A percentile compares a stretch with the other conserved stretches of the same genome.
Evolutionary conservation across 2,329 filamentous ascomycete genomes (phyloP).

Genomic region (Exophiala calicioides): DNA sequence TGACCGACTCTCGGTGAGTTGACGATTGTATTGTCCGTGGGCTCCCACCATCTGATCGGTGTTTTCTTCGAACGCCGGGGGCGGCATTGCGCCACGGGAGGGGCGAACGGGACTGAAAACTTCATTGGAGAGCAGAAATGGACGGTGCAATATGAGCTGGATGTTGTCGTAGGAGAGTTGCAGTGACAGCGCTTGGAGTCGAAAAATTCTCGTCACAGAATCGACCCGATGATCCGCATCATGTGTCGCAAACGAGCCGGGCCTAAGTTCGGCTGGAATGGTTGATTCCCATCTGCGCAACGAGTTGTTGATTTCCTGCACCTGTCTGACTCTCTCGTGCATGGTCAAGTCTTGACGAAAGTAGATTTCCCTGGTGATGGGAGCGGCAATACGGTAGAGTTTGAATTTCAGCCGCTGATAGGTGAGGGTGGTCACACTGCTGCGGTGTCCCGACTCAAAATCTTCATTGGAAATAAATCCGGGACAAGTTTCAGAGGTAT

Average conservation of each 20-base stretch:
- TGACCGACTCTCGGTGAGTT: too few species aligned
- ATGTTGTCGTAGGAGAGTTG: constrained; percentile 47
- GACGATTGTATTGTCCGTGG: too few species aligned
- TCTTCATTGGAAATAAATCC: constrained; percentile 7
- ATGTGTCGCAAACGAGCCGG: neutral
- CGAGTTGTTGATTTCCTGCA: constrained; percentile 6
- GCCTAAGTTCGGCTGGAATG: constrained; percentile 15
- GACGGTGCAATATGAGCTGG: constrained; percentile 45
- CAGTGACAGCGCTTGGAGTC: constrained; percentile 42
- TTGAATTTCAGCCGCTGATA: constrained; percentile 16
- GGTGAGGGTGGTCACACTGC: constrained; percentile 10
- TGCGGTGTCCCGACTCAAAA: constrained; percentile 1
- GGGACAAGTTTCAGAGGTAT: constrained; percentile 6
- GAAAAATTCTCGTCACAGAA: constrained; percentile 5
- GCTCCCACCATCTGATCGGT: too few species aligned
- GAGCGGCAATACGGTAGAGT: constrained; percentile 11
- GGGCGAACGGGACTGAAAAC: neutral
- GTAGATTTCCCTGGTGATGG: constrained; percentile 9
- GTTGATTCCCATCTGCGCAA: constrained; percentile 10
- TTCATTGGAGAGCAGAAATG: constrained; percentile 35
- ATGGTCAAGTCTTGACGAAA: neutral
- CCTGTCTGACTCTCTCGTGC: neutral
- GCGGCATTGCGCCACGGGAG: too few species aligned
- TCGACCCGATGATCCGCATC: neutral
- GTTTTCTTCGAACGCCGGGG: constrained; percentile 12